Percentiles rank a stretch among this genome's conserved stretches.
phyloP scores from a whole-genome alignment of 768 basidiomycete species.

The Stropharia rugosoannulata region DNA sequence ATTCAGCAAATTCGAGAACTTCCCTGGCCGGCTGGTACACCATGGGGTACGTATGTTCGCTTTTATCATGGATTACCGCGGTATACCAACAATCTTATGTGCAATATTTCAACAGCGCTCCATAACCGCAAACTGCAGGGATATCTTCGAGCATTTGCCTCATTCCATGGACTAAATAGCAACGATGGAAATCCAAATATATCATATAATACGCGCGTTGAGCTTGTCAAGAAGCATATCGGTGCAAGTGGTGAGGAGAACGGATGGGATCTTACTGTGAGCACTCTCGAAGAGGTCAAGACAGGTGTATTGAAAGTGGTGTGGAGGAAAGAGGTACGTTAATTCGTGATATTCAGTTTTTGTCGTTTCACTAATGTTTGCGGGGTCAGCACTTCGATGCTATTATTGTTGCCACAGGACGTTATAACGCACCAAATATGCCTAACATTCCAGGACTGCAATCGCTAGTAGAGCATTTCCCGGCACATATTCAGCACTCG shows the following conservation, averaged over 20 bases:
- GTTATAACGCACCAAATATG: no score
- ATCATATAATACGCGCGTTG: constrained; percentile 49
- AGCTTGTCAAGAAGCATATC: constrained; percentile 39
- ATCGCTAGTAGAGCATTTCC: no score
- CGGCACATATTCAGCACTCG: no score
- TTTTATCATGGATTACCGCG: background rate
- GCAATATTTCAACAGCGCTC: no score
- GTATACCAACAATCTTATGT: background rate
- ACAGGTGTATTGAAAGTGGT: constrained; percentile 24
- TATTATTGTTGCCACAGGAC: no score
- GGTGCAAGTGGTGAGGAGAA: constrained; percentile 25
- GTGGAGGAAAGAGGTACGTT: constrained; percentile 37
- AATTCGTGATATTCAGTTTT: background rate
- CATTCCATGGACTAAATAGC: constrained; percentile 38
- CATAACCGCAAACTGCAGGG: constrained; percentile 30
- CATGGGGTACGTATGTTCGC: constrained; percentile 30
- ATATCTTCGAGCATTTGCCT: constrained; percentile 42
- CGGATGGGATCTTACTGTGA: constrained; percentile 35
- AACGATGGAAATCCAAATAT: constrained; percentile 38
- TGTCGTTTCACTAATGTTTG: no score
- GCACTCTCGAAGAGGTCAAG: constrained; percentile 23
- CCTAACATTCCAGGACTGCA: no score
- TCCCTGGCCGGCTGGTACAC: constrained; percentile 29
- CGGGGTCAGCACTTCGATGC: no score
- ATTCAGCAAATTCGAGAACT: constrained; percentile 31